Percentiles rank a stretch among this genome's conserved stretches.
phyloP scores from a whole-genome alignment of 2,329 filamentous ascomycete genomes.

The Xylariaceae sp. region DNA sequence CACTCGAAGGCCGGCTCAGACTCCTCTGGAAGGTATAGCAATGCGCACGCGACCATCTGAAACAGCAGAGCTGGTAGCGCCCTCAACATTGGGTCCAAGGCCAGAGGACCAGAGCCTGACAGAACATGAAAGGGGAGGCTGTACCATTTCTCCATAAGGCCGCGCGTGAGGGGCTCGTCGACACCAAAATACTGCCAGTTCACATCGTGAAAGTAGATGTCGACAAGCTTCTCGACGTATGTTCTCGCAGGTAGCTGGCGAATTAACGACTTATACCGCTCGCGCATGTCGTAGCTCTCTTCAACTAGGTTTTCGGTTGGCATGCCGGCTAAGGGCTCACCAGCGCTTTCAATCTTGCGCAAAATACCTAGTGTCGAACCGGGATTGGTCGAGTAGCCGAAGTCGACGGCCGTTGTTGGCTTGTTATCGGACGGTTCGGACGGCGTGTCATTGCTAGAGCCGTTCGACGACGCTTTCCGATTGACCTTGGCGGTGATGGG shows the following conservation, averaged over 20 bases:
- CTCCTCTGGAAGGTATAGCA: constrained; percentile 58
- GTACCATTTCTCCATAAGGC: constrained; percentile 61
- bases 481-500: constrained; percentile 50
- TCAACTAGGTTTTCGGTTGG: constrained; percentile 40
- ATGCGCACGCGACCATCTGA: constrained; percentile 60
- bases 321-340: constrained; percentile 44
- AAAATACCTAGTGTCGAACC: constrained; percentile 62
- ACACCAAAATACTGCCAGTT: constrained; percentile 65
- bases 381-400: constrained; percentile 57
- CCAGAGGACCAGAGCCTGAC: constrained; percentile 55
- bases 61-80: constrained; percentile 66
- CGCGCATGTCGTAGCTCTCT: constrained; percentile 52
- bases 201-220: constrained; percentile 61
- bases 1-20: constrained; percentile 57
- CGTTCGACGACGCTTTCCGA: constrained; percentile 30
- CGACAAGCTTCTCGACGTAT: constrained; percentile 60
- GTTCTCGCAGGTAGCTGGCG: constrained; percentile 61
- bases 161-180: constrained; percentile 58
- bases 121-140: constrained; percentile 58
- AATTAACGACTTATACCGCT: constrained; percentile 64
- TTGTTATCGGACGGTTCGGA: constrained; percentile 42
- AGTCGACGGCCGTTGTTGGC: constrained; percentile 52
- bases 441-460: constrained; percentile 25
- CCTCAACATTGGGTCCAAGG: constrained; percentile 56
- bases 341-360: constrained; percentile 57